Conservation (phyloP, 2,329 filamentous ascomycete species). For the Trichophyton benhamiae region DNA sequence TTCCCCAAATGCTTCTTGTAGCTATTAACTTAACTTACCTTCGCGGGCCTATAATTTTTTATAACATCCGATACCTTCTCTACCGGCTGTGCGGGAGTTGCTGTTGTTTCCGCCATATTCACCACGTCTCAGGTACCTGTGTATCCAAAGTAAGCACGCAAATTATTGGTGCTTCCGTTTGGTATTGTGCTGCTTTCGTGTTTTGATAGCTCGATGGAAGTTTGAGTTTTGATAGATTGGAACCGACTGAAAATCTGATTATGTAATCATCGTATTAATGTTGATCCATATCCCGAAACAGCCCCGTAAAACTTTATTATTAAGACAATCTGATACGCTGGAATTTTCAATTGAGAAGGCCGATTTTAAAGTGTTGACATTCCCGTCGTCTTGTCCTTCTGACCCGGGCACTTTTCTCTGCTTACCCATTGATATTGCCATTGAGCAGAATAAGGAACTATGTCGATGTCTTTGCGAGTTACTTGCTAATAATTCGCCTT, state of each 20-base stretch:
- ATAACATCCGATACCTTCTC: conserved; percentile 64
- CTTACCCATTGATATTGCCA: background rate
- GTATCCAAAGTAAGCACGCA: background rate
- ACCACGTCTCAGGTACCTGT: background rate
- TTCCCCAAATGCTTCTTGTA: background rate
- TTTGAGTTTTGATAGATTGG: background rate
- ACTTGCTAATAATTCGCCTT: background rate
- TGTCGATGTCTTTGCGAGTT: background rate
- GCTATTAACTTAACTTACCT: conserved; percentile 42
- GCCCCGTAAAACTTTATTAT: background rate
- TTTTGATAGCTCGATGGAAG: background rate
- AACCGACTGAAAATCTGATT: background rate
- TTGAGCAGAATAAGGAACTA: background rate
- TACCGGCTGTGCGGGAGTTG: conserved; percentile 17
- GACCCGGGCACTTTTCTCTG: background rate
- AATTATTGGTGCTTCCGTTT: no score
- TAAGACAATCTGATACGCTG: background rate
- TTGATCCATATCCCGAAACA: background rate
- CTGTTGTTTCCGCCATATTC: conserved; percentile 18
- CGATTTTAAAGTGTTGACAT: background rate
- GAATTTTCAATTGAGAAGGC: background rate
- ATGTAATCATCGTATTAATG: background rate
- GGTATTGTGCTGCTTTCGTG: background rate
- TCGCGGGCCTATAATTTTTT: conserved; percentile 62
- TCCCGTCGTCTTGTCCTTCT: background rate